Percentiles rank a stretch among this genome's conserved stretches.
Conservation (phyloP, 176 grass and related monocot genomes). For the Saccharum spontaneum region DNA sequence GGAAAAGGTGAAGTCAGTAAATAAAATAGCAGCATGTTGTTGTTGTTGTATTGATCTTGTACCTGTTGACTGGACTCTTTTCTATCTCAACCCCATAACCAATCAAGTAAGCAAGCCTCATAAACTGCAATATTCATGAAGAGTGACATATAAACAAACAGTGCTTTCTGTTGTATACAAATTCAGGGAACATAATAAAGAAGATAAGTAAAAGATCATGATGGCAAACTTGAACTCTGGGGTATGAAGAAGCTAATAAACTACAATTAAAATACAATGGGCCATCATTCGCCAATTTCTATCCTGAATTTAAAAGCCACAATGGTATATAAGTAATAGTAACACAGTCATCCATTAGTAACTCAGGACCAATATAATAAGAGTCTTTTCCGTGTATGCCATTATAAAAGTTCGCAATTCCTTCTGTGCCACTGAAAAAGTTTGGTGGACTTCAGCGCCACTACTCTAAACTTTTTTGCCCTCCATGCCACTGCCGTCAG, state of each 20-base stretch:
- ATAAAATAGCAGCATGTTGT: slow-evolving; percentile 24
- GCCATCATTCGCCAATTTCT: neutral
- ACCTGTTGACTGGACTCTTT: slow-evolving; percentile 96
- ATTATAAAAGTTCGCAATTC: no score
- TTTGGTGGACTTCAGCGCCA: no score
- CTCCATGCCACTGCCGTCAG: no score
- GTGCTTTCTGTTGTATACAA: slow-evolving; percentile 17
- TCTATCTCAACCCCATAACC: slow-evolving; percentile 96
- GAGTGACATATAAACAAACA: slow-evolving; percentile 23
- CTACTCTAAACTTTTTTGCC: no score
- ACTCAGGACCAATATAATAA: neutral
- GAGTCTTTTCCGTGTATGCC: no score
- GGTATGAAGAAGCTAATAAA: slow-evolving; percentile 29
- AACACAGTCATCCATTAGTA: neutral
- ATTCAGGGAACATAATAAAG: slow-evolving; percentile 13
- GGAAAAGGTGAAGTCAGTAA: slow-evolving; percentile 14
- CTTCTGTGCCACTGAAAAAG: no score
- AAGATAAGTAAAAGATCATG: slow-evolving; percentile 24
- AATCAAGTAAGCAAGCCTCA: slow-evolving; percentile 98
- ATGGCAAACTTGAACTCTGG: slow-evolving; percentile 8
- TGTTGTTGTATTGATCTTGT: no score
- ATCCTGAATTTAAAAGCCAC: slow-evolving; percentile 2
- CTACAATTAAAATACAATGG: neutral
- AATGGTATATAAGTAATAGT: neutral
- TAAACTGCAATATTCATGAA: slow-evolving; percentile 67